Conservation (phyloP, 1,284 basidiomycete genomes). For the Microbotryum violaceum region DNA sequence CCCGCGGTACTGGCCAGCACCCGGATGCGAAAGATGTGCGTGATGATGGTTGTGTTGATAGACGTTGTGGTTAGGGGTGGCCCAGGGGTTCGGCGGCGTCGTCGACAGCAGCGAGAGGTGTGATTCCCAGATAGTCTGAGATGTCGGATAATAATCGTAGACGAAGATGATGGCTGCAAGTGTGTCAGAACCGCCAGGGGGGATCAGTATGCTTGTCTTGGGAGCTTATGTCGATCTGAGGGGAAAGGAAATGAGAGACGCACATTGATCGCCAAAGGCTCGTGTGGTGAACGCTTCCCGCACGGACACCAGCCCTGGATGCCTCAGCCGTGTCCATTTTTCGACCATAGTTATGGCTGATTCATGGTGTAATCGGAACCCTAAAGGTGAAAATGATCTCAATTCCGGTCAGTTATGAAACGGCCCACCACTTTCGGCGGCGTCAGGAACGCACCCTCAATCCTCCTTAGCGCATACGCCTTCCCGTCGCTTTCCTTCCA, state of each 20-base stretch:
- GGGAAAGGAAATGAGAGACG: slow-evolving; percentile 36
- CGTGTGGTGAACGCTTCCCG: slow-evolving; percentile 93
- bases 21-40: slow-evolving; percentile 4
- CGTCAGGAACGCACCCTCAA: slow-evolving; percentile 62
- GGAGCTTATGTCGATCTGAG: neutral
- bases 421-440: slow-evolving; percentile 7
- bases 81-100: slow-evolving; percentile 37
- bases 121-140: slow-evolving; percentile 71
- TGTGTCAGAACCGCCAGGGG: slow-evolving; percentile 1
- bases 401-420: no score
- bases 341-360: slow-evolving; percentile 76
- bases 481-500: slow-evolving; percentile 68
- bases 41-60: slow-evolving; percentile 7
- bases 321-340: slow-evolving; percentile 74
- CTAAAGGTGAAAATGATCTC: slow-evolving; percentile 42
- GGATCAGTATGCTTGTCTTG: slow-evolving; percentile 7
- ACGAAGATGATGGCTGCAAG: slow-evolving; percentile 76
- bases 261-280: slow-evolving; percentile 86
- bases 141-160: slow-evolving; percentile 81
- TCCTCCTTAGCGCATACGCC: slow-evolving; percentile 67
- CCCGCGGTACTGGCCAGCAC: no score
- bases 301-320: slow-evolving; percentile 78
- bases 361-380: slow-evolving; percentile 74
- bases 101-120: slow-evolving; percentile 47
- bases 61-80: slow-evolving; percentile 25